Conservation (phyloP, 257 asterid species). For the Rhazya stricta region DNA sequence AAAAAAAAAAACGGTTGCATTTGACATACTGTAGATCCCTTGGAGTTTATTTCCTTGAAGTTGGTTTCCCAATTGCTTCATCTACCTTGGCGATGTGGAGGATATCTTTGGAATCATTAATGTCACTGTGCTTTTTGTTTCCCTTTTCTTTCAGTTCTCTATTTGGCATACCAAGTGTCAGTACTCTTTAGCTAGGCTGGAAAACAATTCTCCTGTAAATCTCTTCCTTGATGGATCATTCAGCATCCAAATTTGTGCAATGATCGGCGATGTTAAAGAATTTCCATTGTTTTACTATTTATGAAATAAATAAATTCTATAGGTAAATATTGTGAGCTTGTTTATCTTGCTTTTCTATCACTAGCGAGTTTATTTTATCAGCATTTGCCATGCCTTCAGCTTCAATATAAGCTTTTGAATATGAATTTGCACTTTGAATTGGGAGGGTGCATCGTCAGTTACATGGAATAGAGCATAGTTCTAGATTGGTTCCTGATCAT, state of each 20-base stretch:
- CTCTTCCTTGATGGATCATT: not conserved
- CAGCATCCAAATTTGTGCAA: not conserved
- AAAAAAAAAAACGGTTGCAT: not conserved
- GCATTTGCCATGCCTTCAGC: not conserved
- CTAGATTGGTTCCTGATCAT: not conserved
- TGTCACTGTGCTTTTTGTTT: not conserved
- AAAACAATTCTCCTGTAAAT: not conserved
- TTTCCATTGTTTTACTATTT: not conserved
- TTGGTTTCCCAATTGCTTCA: not conserved
- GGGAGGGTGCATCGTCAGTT: not conserved
- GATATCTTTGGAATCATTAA: not conserved
- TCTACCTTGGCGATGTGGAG: not conserved
- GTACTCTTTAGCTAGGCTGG: not conserved
- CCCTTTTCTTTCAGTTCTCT: not conserved
- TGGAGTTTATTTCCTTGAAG: not conserved
- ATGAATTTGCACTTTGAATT: not conserved
- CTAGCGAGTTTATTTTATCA: not conserved
- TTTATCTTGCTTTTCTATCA: not conserved
- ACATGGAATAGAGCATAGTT: not conserved
- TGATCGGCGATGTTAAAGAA: not conserved
- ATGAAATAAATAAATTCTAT: not conserved
- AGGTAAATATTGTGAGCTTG: not conserved
- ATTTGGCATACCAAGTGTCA: not conserved
- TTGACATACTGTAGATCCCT: not conserved
- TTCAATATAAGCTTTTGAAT: not conserved